Conservation (phyloP, 2,329 filamentous ascomycete species). For the Scedosporium apiospermum region DNA sequence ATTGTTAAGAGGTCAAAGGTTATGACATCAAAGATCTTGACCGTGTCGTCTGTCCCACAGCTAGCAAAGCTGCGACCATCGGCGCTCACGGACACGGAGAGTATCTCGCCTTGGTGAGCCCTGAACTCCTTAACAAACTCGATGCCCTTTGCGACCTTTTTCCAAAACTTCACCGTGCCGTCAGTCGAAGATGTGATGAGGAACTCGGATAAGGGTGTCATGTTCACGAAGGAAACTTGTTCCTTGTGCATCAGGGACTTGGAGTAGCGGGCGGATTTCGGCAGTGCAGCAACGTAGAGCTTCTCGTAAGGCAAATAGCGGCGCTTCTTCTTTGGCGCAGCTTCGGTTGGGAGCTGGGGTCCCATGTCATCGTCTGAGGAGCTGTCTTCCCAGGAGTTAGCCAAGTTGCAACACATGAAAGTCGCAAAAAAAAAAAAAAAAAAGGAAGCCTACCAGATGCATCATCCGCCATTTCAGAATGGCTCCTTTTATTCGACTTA, state of each 20-base stretch:
- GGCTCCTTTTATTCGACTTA: conserved; percentile 17
- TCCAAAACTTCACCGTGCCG: conserved; percentile 99
- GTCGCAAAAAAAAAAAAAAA: not conserved
- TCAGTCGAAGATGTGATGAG: conserved; percentile 89
- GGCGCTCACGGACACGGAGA: conserved; percentile 71
- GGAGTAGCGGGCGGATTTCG: conserved; percentile 72
- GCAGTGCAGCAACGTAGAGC: conserved; percentile 84
- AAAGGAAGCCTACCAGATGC: not conserved
- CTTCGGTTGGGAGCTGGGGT: conserved; percentile 74
- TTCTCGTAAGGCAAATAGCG: conserved; percentile 89
- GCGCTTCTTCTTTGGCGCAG: conserved; percentile 79
- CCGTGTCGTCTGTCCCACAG: conserved; percentile 64
- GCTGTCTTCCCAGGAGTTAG: conserved; percentile 20
- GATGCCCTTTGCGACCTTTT: conserved; percentile 80
- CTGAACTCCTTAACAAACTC: conserved; percentile 98
- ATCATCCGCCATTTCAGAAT: conserved; percentile 2
- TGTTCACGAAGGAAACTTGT: conserved; percentile 75
- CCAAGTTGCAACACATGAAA: not conserved
- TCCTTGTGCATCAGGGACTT: conserved; percentile 99
- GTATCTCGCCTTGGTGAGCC: conserved; percentile 79
- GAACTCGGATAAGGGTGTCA: conserved; percentile 89
- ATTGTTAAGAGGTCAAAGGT: conserved; percentile 84
- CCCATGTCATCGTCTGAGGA: conserved; percentile 86
- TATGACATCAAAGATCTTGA: conserved; percentile 75
- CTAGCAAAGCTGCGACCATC: conserved; percentile 94